Evolutionary conservation across 2,329 filamentous ascomycete species (phyloP), one percentile per base, ranked within the genome.

Genomic region (Mariannaea sp.): DNA sequence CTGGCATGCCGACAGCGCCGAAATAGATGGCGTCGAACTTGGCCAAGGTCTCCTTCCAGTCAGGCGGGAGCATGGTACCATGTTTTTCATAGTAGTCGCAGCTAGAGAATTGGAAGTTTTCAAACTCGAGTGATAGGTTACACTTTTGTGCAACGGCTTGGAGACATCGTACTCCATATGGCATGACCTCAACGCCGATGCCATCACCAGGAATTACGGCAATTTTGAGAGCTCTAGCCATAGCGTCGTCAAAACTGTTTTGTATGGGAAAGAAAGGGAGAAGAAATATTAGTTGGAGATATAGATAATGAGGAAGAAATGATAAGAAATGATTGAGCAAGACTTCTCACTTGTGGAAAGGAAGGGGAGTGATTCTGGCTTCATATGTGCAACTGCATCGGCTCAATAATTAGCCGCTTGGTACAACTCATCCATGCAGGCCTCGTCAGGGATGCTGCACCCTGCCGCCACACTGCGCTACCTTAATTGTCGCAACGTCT

Each of bases 161-260:
- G 42, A 89, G 75, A 8, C 84, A 85, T 22, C 77, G 73, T 5
- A 88, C 81, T 2, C 84, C 85, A 1, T 84, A 84, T 26, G 78
- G 74, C 68, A 87, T 82, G 9, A 89, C 86, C 68, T 89, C 87
- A 1, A 80, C 80, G 2, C 87, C 86, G 55, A 89, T 89, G 48
- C 86, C 86, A 64, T 89, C 86, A 7, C 83, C 87, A 0, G 85
- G 84, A 49, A 89, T 86, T 24, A 77, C 79, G n/a, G 85, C 85
- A 56, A 88, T 84, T 7, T 53, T 65, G 44, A 70, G 49, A 6
- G 57, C 26, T 36, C 65, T 65, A 2, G 58, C 77, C 57, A 87
- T 71, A 3, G 20, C 14, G 32, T 9, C n/a, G 32, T 5, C 29
- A 12, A 19, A 20, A 19, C 17, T 36, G 7, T 19, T 5, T 12